A percentile compares a stretch with the other conserved stretches of the same genome.
Evolutionary conservation across 805 yeast species (phyloP).

Genomic region (Cyberlindnera maritima): DNA sequence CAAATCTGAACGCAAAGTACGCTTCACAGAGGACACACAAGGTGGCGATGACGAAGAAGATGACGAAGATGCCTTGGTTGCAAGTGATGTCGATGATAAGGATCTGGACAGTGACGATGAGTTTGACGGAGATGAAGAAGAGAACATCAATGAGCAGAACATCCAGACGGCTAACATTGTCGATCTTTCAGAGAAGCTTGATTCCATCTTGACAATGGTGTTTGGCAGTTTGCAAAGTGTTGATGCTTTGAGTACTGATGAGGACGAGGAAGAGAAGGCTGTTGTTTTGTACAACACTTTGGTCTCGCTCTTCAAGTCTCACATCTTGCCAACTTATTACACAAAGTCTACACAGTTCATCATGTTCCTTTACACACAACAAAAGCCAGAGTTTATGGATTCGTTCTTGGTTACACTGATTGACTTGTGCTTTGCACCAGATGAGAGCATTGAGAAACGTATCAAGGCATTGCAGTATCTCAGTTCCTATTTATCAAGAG

Average conservation of each 20-base stretch:
- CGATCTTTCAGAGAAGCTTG: constrained; percentile 66
- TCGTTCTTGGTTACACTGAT: constrained; percentile 78
- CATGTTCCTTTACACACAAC: constrained; percentile 77
- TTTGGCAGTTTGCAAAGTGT: constrained; percentile 41
- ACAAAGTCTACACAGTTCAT: constrained; percentile 86
- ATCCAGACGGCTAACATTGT: constrained; percentile 39
- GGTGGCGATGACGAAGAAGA: constrained; percentile 14
- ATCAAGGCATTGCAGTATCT: constrained; percentile 90
- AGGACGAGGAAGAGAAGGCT: constrained; percentile 53
- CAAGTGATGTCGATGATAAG: constrained; percentile 27
- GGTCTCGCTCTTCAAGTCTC: constrained; percentile 73
- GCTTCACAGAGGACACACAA: constrained; percentile 19
- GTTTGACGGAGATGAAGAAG: constrained; percentile 48
- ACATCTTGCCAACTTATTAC: constrained; percentile 86
- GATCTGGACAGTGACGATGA: constrained; percentile 39
- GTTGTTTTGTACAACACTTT: constrained; percentile 69
- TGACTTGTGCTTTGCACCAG: constrained; percentile 74
- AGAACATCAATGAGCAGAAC: constrained; percentile 32
- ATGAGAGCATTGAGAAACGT: constrained; percentile 68
- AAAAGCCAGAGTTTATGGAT: constrained; percentile 78
- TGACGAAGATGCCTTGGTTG: constrained; percentile 10
- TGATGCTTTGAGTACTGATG: constrained; percentile 34
- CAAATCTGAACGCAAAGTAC: constrained; percentile 9
- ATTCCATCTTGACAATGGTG: constrained; percentile 58
- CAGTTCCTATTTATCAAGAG: constrained; percentile 87